Evolutionary conservation across 2,329 filamentous ascomycete species (phyloP).

Genomic region (Chaetomium globosum): DNA sequence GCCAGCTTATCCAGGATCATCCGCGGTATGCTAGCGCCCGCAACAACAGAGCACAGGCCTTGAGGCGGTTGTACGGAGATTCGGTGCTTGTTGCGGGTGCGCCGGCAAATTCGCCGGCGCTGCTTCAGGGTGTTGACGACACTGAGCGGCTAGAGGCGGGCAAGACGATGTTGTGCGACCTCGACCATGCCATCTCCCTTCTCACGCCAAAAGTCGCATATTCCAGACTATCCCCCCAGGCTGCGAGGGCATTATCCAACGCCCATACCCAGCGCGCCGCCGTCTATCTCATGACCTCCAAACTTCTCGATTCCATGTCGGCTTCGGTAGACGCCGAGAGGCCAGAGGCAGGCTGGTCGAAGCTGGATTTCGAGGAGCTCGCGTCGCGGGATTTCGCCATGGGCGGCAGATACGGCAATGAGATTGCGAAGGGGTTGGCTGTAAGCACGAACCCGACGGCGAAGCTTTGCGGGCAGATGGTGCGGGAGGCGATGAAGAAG

Average conservation of each 20-base stretch:
- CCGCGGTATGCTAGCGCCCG: slow-evolving; percentile 72
- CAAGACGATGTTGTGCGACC: slow-evolving; percentile 53
- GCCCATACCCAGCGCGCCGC: slow-evolving; percentile 73
- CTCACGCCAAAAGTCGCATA: slow-evolving; percentile 57
- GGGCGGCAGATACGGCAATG: slow-evolving; percentile 66
- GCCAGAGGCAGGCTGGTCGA: slow-evolving; percentile 54
- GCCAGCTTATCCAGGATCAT: slow-evolving; percentile 57
- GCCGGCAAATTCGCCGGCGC: slow-evolving; percentile 45
- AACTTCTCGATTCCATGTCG: slow-evolving; percentile 46
- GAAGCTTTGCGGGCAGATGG: slow-evolving; percentile 70
- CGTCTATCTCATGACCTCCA: slow-evolving; percentile 63
- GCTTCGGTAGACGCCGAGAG: slow-evolving; percentile 47
- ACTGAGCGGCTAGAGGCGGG: slow-evolving; percentile 47
- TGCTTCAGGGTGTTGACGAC: slow-evolving; percentile 46
- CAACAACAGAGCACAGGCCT: slow-evolving; percentile 73
- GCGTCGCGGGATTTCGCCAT: slow-evolving; percentile 65
- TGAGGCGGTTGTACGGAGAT: slow-evolving; percentile 65
- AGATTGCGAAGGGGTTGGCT: slow-evolving; percentile 64
- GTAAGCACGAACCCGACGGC: slow-evolving; percentile 69
- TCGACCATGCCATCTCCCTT: slow-evolving; percentile 60
- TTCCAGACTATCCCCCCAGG: slow-evolving; percentile 62
- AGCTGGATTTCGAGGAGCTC: slow-evolving; percentile 62
- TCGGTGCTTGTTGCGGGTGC: slow-evolving; percentile 53
- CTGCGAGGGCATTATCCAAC: slow-evolving; percentile 67
- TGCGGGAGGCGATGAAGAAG: slow-evolving; percentile 69